Conservation (phyloP, 352 stramenopile genomes). For the Pythium apleroticum region DNA sequence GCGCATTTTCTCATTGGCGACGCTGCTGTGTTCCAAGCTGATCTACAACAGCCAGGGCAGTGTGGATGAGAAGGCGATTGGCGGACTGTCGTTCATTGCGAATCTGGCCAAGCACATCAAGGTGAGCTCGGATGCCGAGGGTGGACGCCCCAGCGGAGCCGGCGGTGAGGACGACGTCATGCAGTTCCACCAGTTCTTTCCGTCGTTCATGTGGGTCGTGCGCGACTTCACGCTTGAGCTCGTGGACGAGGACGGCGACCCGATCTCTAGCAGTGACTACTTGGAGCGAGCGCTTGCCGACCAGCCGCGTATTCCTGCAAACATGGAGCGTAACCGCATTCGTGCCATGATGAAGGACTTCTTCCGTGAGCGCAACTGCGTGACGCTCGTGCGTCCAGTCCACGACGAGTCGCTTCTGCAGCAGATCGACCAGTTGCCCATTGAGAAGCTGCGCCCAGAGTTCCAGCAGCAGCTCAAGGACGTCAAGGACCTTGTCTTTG, state of each 20-base stretch:
- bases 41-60: constrained; percentile 89
- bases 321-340: constrained; percentile 78
- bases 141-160: constrained; percentile 9
- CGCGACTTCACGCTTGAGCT: constrained; percentile 88
- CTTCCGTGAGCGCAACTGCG: constrained; percentile 76
- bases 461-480: constrained; percentile 72
- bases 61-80: constrained; percentile 86
- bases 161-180: constrained; percentile 54
- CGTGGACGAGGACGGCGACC: constrained; percentile 80
- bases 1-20: constrained; percentile 85
- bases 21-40: constrained; percentile 83
- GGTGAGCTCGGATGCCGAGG: constrained; percentile 44
- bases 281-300: constrained; percentile 74
- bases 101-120: constrained; percentile 89
- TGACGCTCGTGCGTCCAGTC: constrained; percentile 82
- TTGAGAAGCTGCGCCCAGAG: constrained; percentile 66
- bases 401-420: constrained; percentile 79
- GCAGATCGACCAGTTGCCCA: constrained; percentile 66
- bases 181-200: constrained; percentile 86
- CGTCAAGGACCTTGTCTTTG: constrained; percentile 73
- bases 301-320: constrained; percentile 64
- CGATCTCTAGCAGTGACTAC: constrained; percentile 81
- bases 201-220: constrained; percentile 88
- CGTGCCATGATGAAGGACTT: constrained; percentile 86
- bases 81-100: constrained; percentile 82